These are phyloP conservation scores for Pelargonium fulgidum DNA, from an alignment of 441 rosid genomes.

Conservation along the genomic window DNA sequence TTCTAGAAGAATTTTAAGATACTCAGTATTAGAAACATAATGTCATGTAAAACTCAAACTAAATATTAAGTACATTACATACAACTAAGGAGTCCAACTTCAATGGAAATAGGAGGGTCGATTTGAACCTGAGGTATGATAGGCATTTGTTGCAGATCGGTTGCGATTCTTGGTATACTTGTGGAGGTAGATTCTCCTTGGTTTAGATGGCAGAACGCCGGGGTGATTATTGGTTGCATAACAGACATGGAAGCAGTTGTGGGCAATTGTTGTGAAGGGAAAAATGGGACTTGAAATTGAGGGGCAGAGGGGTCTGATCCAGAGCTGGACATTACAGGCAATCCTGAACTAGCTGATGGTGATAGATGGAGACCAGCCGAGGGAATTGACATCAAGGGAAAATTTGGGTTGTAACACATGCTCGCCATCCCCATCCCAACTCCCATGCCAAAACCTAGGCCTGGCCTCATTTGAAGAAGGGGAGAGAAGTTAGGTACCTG, in stretches of 20 bases:
- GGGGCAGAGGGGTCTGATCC: slow-evolving; percentile 3
- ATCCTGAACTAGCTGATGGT: slow-evolving; percentile 5
- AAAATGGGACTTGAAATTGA: not conserved
- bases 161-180: not conserved
- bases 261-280: slow-evolving; percentile 6
- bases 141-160: not conserved
- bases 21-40: not conserved
- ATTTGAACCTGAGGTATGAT: not conserved
- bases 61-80: not conserved
- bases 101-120: not conserved
- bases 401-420: slow-evolving; percentile 1
- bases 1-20: not conserved
- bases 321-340: slow-evolving; percentile 1
- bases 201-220: slow-evolving; percentile 5
- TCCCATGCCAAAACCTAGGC: not conserved
- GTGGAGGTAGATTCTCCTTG: not conserved
- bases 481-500: not conserved
- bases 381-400: slow-evolving; percentile 1
- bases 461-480: slow-evolving; percentile 6
- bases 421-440: slow-evolving; percentile 7
- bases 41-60: too few relatives aligned
- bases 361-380: slow-evolving; percentile 2
- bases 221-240: slow-evolving; percentile 8
- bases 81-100: not conserved
- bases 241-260: slow-evolving; percentile 5